These are phyloP conservation scores for Exutisphaerella laricina DNA, from an alignment of 2,329 filamentous ascomycete species.

Conservation along the genomic window DNA sequence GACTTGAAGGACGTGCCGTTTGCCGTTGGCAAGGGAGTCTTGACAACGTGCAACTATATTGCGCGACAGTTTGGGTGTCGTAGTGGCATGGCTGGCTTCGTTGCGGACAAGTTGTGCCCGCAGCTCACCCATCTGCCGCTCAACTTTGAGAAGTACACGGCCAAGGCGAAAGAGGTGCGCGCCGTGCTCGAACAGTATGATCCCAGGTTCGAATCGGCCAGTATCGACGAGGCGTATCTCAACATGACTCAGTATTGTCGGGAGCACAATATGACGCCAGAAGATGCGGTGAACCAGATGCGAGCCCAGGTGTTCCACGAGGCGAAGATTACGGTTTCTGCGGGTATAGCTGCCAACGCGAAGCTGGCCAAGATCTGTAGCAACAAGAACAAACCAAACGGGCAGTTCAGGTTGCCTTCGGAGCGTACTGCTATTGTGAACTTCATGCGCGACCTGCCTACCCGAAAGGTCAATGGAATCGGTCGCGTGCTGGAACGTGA, in stretches of 20 bases:
- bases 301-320: constrained; percentile 68
- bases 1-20: constrained; percentile 84
- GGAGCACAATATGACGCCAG: constrained; percentile 61
- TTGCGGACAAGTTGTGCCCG: constrained; percentile 90
- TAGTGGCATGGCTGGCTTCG: constrained; percentile 93
- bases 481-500: constrained; percentile 90
- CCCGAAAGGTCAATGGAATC: constrained; percentile 91
- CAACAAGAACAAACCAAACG: constrained; percentile 94
- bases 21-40: constrained; percentile 72
- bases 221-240: constrained; percentile 92
- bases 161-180: constrained; percentile 84
- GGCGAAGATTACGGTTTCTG: constrained; percentile 82
- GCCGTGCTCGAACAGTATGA: constrained; percentile 83
- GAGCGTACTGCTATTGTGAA: constrained; percentile 68
- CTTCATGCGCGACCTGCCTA: constrained; percentile 75
- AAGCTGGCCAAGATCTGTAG: constrained; percentile 93
- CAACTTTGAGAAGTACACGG: constrained; percentile 85
- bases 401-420: constrained; percentile 71
- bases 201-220: constrained; percentile 82
- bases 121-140: constrained; percentile 73
- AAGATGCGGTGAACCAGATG: constrained; percentile 71
- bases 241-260: constrained; percentile 84
- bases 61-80: constrained; percentile 86
- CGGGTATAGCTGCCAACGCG: constrained; percentile 88
- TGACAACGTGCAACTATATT: constrained; percentile 77